Percentiles rank a stretch among this genome's conserved stretches.
Conservation (phyloP, 805 yeast species). For the Wickerhamomyces subpelliculosus region DNA sequence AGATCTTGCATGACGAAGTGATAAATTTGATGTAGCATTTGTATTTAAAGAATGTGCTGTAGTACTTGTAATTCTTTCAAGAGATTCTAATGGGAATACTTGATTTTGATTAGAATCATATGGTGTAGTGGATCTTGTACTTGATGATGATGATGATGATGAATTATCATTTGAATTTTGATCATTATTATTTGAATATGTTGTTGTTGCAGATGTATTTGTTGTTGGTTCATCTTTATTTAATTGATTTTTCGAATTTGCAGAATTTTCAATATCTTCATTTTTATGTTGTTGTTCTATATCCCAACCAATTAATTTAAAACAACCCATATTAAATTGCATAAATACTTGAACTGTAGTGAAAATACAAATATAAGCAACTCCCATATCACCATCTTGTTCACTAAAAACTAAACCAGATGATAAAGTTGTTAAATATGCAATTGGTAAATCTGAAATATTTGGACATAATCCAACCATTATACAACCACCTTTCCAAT, state of each 20-base stretch:
- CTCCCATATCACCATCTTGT: conserved; percentile 64
- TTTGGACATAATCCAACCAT: conserved; percentile 70
- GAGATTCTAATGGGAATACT: background rate
- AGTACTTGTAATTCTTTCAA: background rate
- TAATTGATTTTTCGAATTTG: background rate
- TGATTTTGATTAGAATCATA: background rate
- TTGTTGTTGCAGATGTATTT: no score
- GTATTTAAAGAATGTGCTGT: background rate
- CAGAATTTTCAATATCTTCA: conserved; percentile 11
- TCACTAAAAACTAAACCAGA: conserved; percentile 50
- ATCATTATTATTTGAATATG: conserved; percentile 9
- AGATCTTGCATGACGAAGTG: conserved; percentile 22
- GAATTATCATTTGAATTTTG: background rate
- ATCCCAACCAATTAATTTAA: conserved; percentile 63
- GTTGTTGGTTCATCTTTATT: no score
- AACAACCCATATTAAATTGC: conserved; percentile 74
- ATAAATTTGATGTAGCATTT: conserved; percentile 1
- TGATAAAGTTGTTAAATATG: conserved; percentile 64
- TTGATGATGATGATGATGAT: conserved; percentile 9
- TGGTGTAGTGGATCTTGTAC: no score
- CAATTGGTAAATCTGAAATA: conserved; percentile 72
- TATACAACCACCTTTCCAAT: conserved; percentile 64
- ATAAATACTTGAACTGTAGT: conserved; percentile 53
- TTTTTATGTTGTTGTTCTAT: conserved; percentile 31
- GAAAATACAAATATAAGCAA: conserved; percentile 77